phyloP scores from a whole-genome alignment of 192 early-diverging fungal genomes.

The Podochytrium sp. region DNA sequence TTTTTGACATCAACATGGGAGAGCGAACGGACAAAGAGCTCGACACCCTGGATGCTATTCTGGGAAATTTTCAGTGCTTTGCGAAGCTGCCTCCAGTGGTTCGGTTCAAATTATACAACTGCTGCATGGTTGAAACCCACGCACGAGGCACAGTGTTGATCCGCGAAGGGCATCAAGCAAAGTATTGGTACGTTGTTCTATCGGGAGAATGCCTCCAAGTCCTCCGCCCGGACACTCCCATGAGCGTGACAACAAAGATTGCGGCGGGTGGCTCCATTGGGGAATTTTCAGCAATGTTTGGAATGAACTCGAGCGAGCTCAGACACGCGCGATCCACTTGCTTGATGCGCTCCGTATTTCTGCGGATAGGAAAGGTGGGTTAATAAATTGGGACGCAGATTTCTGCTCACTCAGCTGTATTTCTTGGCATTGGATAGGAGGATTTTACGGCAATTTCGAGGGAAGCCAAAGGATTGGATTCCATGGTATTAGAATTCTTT shows the following conservation, averaged over 20 bases:
- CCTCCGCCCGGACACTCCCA: conserved; percentile 29
- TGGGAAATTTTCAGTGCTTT: conserved; percentile 28
- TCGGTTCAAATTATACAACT: conserved; percentile 40
- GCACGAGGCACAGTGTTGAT: conserved; percentile 31
- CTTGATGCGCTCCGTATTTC: conserved; percentile 26
- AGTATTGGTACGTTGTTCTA: conserved; percentile 26
- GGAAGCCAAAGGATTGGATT: conserved; percentile 24
- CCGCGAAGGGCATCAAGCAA: conserved; percentile 30
- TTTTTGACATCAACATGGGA: conserved; percentile 17
- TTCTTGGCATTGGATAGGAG: no score
- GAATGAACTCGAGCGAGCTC: neutral
- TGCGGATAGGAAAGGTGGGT: no score
- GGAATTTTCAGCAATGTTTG: conserved; percentile 12
- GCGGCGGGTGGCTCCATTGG: conserved; percentile 18
- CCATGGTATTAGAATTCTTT: conserved; percentile 31
- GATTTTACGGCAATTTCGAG: conserved; percentile 27
- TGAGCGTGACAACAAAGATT: conserved; percentile 17
- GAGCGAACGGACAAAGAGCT: conserved; percentile 22
- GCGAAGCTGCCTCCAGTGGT: conserved; percentile 31
- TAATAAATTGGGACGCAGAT: no score
- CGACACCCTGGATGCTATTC: conserved; percentile 24
- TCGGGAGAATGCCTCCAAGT: conserved; percentile 31
- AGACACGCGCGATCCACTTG: conserved; percentile 27
- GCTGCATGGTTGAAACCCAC: conserved; percentile 31
- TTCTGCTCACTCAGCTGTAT: no score